Evolutionary conservation across 768 basidiomycete species (phyloP).

Genomic region (Russula brevipes): DNA sequence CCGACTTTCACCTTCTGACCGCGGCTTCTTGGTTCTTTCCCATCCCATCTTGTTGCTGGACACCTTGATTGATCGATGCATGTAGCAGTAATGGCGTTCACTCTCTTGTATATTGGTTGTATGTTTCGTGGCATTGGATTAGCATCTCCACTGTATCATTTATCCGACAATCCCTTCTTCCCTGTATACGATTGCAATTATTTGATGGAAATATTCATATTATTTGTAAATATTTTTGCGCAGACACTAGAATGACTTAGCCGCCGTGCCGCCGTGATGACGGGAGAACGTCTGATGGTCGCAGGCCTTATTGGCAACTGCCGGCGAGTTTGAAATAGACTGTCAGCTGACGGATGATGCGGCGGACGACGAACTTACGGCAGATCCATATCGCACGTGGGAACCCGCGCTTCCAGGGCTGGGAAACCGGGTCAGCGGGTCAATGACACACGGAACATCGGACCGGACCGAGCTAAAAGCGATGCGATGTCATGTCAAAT

Average conservation of each 20-base stretch:
- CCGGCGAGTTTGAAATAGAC: slow-evolving; percentile 10
- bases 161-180: slow-evolving; percentile 6
- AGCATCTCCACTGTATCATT: slow-evolving; percentile 23
- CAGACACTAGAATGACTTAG: slow-evolving; percentile 10
- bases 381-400: slow-evolving; percentile 5
- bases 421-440: neutral
- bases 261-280: slow-evolving; percentile 5
- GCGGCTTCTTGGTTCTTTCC: neutral
- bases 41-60: slow-evolving; percentile 8
- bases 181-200: slow-evolving; percentile 20
- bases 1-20: slow-evolving; percentile 18
- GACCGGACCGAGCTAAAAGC: neutral
- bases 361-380: slow-evolving; percentile 5
- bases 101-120: slow-evolving; percentile 21
- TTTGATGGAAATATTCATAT: slow-evolving; percentile 7
- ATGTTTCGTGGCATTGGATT: slow-evolving; percentile 17
- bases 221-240: slow-evolving; percentile 27
- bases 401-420: slow-evolving; percentile 5
- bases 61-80: slow-evolving; percentile 7
- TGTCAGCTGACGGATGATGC: slow-evolving; percentile 12
- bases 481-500: no score
- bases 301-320: neutral
- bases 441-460: neutral
- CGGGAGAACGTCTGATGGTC: slow-evolving; percentile 10
- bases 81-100: slow-evolving; percentile 21